Base-by-base conservation (phyloP, 495 filamentous ascomycete species). In the Sphaerosporella brunnea region DNA sequence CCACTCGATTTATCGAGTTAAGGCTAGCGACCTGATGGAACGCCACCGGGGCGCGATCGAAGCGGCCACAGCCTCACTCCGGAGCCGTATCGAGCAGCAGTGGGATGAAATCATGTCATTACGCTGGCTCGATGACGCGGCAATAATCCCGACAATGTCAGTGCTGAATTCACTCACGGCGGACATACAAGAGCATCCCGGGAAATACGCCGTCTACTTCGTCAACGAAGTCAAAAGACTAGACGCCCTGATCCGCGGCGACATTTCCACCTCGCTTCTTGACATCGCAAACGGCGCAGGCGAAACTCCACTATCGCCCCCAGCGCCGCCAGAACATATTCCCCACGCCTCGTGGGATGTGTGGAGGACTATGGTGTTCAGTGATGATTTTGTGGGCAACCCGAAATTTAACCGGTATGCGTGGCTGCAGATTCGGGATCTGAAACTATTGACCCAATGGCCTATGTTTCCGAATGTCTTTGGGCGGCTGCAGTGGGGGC, bases 71-170 rank as follows among this genome's bases (percentile, higher is more conserved):
- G 25, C 21, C 16, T 58, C 55, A 13, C 42, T 58, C 19, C 40
- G 50, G 13, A 21, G 1, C n/a, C 41, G 54, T 4, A 38, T 58
- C 4, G 30, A 43, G 23, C 9, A 10, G 7, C 23, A 49, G 13
- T 34, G 51, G 28, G 16, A 11, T 2, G 41, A 58, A 8, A 44
- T 58, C 21, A 16, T 36, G 4, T 36, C 23, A 36, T 11, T 24
- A n/a, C 37, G 23, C 7, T 58, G 55, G 55, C 37, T 58, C 3
- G 32, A 57, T 21, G 51, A 57, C 10, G 15, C 50, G 3, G 4
- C 37, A 7, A 21, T 47, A n/a, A 50, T 58, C 36, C 36, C 53
- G 2, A 16, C 5, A 8, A 39, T 39, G 36, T 8, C 5, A 16
- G 15, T 39, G 7, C 5, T 39, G 8, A 39, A 39, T 20, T 7